A percentile compares a stretch with the other conserved stretches of the same genome.
Conservation (phyloP, 2,329 filamentous ascomycete species). For the Diaporthe sp. region DNA sequence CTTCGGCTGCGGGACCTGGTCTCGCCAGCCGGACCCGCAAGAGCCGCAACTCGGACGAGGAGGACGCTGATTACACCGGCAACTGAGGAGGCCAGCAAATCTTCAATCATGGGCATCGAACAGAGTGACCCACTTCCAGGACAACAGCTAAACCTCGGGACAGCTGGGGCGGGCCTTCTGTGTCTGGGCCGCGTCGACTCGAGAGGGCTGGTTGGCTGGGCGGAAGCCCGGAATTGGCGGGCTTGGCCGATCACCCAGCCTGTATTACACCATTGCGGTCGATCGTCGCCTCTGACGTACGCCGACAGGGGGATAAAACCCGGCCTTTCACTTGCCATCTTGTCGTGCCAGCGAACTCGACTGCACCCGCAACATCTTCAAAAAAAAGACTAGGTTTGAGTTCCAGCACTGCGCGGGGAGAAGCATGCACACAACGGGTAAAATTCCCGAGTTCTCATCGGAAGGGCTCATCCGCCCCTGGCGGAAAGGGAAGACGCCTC, state of each 20-base stretch:
- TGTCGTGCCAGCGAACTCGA: not conserved
- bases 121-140: not conserved
- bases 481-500: not conserved
- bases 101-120: not conserved
- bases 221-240: not conserved
- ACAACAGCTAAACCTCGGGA: not conserved
- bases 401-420: not conserved
- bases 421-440: not conserved
- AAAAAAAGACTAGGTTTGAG: not conserved
- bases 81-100: not conserved
- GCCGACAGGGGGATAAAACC: not conserved
- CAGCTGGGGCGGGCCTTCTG: not conserved
- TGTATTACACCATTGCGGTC: not conserved
- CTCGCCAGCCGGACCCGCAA: constrained; percentile 23
- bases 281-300: constrained; percentile 19
- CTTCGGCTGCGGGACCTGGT: not conserved
- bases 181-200: not conserved
- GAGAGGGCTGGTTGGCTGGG: not conserved
- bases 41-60: not conserved
- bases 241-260: not conserved
- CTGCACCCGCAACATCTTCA: not conserved
- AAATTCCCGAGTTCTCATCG: too few species aligned
- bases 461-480: too few species aligned
- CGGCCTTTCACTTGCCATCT: not conserved
- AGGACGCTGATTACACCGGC: constrained; percentile 2